Evolutionary conservation across 805 yeast genomes (phyloP), one percentile per base, ranked within the genome.

Genomic region (Nakazawaea sp.): DNA sequence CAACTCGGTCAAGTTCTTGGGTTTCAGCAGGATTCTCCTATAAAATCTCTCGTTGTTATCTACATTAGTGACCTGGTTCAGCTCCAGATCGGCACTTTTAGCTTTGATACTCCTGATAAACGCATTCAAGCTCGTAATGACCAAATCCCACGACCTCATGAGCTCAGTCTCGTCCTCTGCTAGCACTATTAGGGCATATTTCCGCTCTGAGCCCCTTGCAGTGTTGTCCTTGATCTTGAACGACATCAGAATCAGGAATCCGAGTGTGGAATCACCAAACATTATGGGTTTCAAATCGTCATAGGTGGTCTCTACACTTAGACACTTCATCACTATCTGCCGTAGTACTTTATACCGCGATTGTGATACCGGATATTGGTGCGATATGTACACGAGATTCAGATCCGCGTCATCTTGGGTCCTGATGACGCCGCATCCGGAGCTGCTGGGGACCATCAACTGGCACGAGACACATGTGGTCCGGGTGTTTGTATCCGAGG

Each of bases 171-270:
- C 84, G 16, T 66, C 59, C 46, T 78, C 82, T 9, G 72, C 60
- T 2, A 78, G 67, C 11, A 80, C 74, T 40, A 80, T 65, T 15
- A 79, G 52, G 1, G 81, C 65, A 46, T 80, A 82, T 36, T 82
- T 69, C 41, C 90, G 60, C 51, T 82, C 88, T 1, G 81, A 74
- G 2, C 90, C 90, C 39, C 90, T 62, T 0, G 90, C 88, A 33
- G 75, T 72, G 10, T 66, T 57, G 52, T 82, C 90, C 28, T 64
- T 62, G 21, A 81, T 53, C 50, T 79, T 79, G 60, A 82, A 80
- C 3, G 78, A 68, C 40, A 72, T 62, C 11, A 72, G 66, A 6
- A 81, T 54, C 20, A 85, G 75, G 44, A 71, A 70, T 0, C 89
- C 89, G 40, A 73, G 65, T 4, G 60, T 48, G 10, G 70, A 69